Evolutionary conservation across 2,329 filamentous ascomycete species (phyloP).

Genomic region (Fusarium temperatum): DNA sequence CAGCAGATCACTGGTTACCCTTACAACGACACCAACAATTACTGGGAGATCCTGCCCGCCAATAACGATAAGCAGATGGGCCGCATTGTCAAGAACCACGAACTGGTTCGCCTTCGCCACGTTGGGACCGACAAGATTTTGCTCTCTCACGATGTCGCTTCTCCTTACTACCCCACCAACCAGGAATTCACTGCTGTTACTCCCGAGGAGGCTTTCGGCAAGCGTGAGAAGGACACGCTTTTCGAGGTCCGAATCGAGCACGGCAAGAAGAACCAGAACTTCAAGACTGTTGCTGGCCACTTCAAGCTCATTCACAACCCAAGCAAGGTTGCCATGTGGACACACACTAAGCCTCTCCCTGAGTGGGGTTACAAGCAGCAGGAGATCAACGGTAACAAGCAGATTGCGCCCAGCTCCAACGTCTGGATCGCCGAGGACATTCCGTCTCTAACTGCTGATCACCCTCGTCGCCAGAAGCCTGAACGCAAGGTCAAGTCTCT

Average conservation of each 20-base stretch:
- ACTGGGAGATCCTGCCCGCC: conserved; percentile 90
- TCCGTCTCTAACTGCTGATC: conserved; percentile 76
- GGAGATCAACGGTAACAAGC: conserved; percentile 99
- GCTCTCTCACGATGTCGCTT: conserved; percentile 95
- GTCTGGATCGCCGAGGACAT: conserved; percentile 95
- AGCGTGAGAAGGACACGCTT: conserved; percentile 85
- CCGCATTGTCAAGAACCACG: conserved; percentile 80
- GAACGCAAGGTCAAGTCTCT: conserved; percentile 82
- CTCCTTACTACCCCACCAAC: conserved; percentile 95
- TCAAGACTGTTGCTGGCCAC: conserved; percentile 89
- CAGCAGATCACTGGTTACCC: conserved; percentile 99
- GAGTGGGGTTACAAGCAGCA: conserved; percentile 98
- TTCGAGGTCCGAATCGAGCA: conserved; percentile 93
- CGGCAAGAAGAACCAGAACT: conserved; percentile 81
- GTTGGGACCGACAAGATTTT: conserved; percentile 85
- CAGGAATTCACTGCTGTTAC: conserved; percentile 94
- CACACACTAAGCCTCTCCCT: conserved; percentile 91
- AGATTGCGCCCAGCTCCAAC: conserved; percentile 87
- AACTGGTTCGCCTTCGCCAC: conserved; percentile 87
- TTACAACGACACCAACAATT: conserved; percentile 98
- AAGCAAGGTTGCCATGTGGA: conserved; percentile 99
- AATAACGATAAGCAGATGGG: conserved; percentile 66
- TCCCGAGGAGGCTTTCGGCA: conserved; percentile 74
- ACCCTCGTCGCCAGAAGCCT: conserved; percentile 77
- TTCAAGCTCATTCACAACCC: conserved; percentile 97